Conservation (phyloP, 78 protist genomes). For the Cavenderia fasciculata region DNA sequence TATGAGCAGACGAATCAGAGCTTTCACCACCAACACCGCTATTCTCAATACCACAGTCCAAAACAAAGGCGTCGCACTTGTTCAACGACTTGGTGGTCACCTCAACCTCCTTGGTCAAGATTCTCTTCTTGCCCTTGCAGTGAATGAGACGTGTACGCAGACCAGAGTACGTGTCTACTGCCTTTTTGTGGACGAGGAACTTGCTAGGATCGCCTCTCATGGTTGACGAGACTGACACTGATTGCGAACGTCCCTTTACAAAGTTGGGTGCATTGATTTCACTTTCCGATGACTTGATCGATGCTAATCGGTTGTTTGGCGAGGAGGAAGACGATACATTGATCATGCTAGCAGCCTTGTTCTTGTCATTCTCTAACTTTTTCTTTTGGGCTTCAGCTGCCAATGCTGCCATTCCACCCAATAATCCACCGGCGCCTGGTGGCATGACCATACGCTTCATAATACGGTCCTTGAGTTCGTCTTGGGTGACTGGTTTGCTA, state of each 20-base stretch:
- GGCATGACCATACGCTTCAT: constrained; percentile 23
- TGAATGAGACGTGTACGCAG: constrained; percentile 34
- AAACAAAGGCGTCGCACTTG: constrained; percentile 45
- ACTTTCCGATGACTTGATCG: background rate
- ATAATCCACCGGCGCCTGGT: constrained; percentile 29
- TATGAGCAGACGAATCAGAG: constrained; percentile 15
- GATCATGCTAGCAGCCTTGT: background rate
- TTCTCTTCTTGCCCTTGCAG: constrained; percentile 69
- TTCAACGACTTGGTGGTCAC: constrained; percentile 21
- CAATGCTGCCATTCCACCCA: constrained; percentile 64
- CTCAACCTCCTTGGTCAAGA: constrained; percentile 49
- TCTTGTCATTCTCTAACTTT: constrained; percentile 30
- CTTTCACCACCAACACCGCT: constrained; percentile 59
- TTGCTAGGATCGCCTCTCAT: constrained; percentile 36
- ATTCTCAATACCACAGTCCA: constrained; percentile 58
- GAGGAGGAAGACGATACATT: no score
- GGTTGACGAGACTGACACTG: constrained; percentile 51
- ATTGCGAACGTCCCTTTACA: constrained; percentile 64
- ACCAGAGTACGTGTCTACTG: constrained; percentile 47
- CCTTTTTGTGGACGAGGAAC: constrained; percentile 43
- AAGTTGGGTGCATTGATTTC: constrained; percentile 25
- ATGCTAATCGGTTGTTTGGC: background rate
- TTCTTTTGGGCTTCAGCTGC: constrained; percentile 69
- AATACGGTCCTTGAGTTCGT: background rate
- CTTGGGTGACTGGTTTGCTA: background rate